Evolutionary conservation across 768 basidiomycete species (phyloP), one percentile per base, ranked within the genome.

Genomic region (Amylocystis lapponica): DNA sequence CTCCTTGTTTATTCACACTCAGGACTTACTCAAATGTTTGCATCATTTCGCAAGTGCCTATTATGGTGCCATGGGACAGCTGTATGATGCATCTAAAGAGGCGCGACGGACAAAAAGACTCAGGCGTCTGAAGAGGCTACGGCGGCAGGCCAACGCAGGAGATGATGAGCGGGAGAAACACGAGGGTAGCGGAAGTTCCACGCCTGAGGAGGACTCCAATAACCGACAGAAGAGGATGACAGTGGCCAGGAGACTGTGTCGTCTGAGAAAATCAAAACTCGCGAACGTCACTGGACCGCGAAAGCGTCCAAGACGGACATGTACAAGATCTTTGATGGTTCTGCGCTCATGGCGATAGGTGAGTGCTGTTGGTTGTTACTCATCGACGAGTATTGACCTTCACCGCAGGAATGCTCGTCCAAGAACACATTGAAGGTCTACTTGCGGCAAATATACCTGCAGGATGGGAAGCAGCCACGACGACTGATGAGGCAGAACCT

Each of bases 261-360:
- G 35, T 36, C 7, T 41, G 39, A 16, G 44, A 35, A 6, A 27
- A 14, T 10, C 36, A 43, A 5, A 36, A 45, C 7, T 20, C 26
- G 29, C 46, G 10, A 40, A 38, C n/a, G 5, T 13, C 27, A 34
- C 43, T 36, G 35, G 50, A 55, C 17, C 45, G 46, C 19, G 45
- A 46, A 10, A 25, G 40, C 13, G 27, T 26, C 27, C 22, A 41
- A n/a, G 46, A 37, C 68, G 48, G 82, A 86, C 50, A 88, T 89
- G 86, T 88, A 87, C 58, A 83, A 74, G 53, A 68, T 75, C 3
- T 68, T 86, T 48, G 81, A 86, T 51, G 86, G 86, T 4, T 79
- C 81, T 9, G 82, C 83, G 3, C 69, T 88, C 33, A 68, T 88
- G 61, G 83, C 77, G 3, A 69, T 89, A 48, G 83, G 86, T 86